Conservation (phyloP, 345 rosid genomes). For the Hibiscus mutabilis region DNA sequence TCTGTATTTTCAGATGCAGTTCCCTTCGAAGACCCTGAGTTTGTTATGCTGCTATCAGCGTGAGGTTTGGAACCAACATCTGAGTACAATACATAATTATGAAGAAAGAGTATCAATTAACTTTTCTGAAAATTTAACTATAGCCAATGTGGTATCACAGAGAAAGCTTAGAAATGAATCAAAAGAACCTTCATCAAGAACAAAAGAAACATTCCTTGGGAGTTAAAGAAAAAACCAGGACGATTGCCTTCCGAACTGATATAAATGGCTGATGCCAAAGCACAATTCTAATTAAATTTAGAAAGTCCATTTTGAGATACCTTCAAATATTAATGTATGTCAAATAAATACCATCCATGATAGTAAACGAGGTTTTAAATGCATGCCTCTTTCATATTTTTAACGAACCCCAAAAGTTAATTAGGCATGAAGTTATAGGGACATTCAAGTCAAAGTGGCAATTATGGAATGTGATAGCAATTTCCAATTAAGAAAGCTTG, state of each 20-base stretch:
- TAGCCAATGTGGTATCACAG: neutral
- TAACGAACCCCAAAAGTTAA: neutral
- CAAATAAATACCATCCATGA: too few relatives aligned
- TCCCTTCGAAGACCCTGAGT: conserved; percentile 28
- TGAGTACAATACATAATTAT: conserved; percentile 14
- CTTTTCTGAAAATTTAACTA: neutral
- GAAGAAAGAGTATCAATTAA: neutral
- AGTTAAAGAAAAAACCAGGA: too few relatives aligned
- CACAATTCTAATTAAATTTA: too few relatives aligned
- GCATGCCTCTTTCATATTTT: too few relatives aligned
- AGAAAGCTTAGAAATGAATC: neutral
- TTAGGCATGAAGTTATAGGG: neutral
- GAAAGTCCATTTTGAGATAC: too few relatives aligned
- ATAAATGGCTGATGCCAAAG: too few relatives aligned
- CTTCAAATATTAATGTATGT: too few relatives aligned
- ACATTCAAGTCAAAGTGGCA: neutral
- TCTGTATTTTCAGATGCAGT: conserved; percentile 19
- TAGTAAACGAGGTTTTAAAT: too few relatives aligned
- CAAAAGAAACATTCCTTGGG: too few relatives aligned
- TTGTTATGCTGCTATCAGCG: conserved; percentile 29
- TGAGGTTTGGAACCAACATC: conserved; percentile 37
- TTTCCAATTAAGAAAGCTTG: neutral
- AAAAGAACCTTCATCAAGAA: too few relatives aligned
- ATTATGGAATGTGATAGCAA: neutral
- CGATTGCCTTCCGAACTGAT: too few relatives aligned